Evolutionary conservation across 192 early-diverging fungal species (phyloP).

Genomic region (Coemansia sp.): DNA sequence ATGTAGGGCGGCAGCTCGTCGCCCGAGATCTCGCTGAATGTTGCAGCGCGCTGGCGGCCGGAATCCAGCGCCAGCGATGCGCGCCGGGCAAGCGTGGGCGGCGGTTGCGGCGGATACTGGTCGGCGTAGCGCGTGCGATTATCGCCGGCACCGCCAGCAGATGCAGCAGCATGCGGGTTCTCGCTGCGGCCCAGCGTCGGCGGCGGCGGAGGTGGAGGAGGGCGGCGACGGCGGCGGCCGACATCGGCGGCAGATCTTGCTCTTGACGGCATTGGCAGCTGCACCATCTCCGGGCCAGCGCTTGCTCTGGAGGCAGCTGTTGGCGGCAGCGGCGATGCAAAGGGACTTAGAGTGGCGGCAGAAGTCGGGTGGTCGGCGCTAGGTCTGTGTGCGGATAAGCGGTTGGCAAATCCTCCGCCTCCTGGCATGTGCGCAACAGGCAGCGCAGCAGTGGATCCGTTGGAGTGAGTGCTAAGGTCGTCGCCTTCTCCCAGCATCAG

Average conservation of each 20-base stretch:
- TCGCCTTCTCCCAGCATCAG: background rate
- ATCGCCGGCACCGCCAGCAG: background rate
- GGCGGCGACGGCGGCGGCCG: slow-evolving; percentile 2
- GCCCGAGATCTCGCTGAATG: slow-evolving; percentile 39
- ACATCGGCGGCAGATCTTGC: background rate
- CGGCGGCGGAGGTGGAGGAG: background rate
- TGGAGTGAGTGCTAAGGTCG: background rate
- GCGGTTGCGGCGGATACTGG: slow-evolving; percentile 1
- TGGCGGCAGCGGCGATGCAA: background rate
- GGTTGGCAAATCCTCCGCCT: background rate
- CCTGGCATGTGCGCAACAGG: background rate
- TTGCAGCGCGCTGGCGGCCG: slow-evolving; percentile 24
- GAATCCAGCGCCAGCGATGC: slow-evolving; percentile 1
- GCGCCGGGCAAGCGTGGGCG: background rate
- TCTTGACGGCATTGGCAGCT: slow-evolving; percentile 2
- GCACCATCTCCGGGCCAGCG: slow-evolving; percentile 10
- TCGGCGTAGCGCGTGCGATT: background rate
- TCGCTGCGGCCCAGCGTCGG: background rate
- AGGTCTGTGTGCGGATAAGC: background rate
- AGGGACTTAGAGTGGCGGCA: background rate
- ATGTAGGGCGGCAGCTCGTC: slow-evolving; percentile 51
- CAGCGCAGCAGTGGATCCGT: background rate
- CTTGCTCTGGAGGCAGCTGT: background rate
- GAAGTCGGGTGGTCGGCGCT: background rate
- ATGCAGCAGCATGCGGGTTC: background rate